Base-by-base conservation (phyloP, 2,329 filamentous ascomycete species). In the Fusarium sp. region DNA sequence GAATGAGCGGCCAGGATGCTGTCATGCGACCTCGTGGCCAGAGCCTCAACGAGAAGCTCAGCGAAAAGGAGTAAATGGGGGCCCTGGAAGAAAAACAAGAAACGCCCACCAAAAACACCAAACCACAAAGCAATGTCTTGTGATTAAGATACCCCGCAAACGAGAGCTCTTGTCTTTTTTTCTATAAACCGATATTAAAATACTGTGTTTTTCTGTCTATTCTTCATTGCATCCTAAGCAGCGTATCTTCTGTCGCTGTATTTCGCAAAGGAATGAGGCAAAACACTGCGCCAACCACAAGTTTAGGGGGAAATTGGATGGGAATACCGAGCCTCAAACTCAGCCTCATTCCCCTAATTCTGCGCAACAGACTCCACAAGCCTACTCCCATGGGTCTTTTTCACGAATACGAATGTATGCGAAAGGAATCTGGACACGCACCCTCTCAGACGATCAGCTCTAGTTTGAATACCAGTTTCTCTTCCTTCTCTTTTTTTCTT, bases 1-100 rank as follows among this genome's bases (percentile, higher is more conserved):
- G 94, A 75, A 96, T 97, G 94, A 91, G 88, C 27, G 83, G 92
- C 71, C 94, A 97, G 80, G 94, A 97, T 75, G 94, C 94, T 70
- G 90, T 92, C 78, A 94, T 96, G 85, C 88, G 91, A 68, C 87
- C 83, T 22, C 80, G 82, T 32, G 74, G 77, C 51, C 77, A 81
- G 72, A 80, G 75, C 50, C 70, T 77, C 27, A 73, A 71, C 64
- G 79, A 81, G 68, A 81, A 81, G 73, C 70, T 72, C 41, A 62
- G 70, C 39, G 75, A 76, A 71, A 64, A 47, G 39, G 40, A 64
- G 61, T 64, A 64, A 46, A 65, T 17, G 19, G 10, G 7, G 22
- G 3, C n/a, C n/a, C 11, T 30, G 33, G 48, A 46, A 30, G 47
- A 23, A 54, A 39, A 53, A 40, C 27, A 56, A 56, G 43, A 46